phyloP scores from a whole-genome alignment of 2,329 filamentous ascomycete species.

The Claviceps maximensis region DNA sequence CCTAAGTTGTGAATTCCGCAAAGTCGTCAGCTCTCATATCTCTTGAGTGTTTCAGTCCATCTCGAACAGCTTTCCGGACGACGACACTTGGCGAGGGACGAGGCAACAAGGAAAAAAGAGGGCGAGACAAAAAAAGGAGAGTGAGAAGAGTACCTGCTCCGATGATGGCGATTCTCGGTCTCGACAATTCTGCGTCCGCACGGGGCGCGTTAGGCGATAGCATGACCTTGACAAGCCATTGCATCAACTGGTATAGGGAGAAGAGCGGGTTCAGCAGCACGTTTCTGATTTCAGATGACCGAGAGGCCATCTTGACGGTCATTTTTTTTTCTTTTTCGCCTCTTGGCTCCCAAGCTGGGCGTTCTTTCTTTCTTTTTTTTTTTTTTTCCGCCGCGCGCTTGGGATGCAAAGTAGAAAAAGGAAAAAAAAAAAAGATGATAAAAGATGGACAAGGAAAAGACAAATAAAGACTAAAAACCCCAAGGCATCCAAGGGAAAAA shows the following conservation, averaged over 20 bases:
- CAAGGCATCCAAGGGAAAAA: too few species aligned
- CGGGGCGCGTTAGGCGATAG: slow-evolving; percentile 59
- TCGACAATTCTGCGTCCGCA: slow-evolving; percentile 38
- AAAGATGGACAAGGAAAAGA: too few species aligned
- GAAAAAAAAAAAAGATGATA: too few species aligned
- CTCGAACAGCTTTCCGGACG: too few species aligned
- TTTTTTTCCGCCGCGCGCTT: too few species aligned
- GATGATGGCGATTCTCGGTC: slow-evolving; percentile 56
- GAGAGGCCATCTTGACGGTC: slow-evolving; percentile 19
- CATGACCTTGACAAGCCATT: slow-evolving; percentile 49
- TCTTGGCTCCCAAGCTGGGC: too few species aligned
- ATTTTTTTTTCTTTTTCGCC: background rate
- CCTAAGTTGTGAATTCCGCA: slow-evolving; percentile 31
- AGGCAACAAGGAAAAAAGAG: background rate
- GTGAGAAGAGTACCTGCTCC: slow-evolving; percentile 58
- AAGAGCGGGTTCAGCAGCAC: slow-evolving; percentile 39
- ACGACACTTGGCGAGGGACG: too few species aligned
- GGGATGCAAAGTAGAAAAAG: too few species aligned
- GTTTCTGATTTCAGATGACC: slow-evolving; percentile 20
- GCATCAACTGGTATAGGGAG: slow-evolving; percentile 50
- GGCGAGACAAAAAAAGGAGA: too few species aligned
- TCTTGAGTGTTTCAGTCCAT: background rate
- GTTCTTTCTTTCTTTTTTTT: background rate
- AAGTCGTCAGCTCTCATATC: background rate
- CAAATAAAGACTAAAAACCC: too few species aligned